Base-by-base conservation (phyloP, 2,329 filamentous ascomycete genomes). In the Pseudogymnoascus sp. region DNA sequence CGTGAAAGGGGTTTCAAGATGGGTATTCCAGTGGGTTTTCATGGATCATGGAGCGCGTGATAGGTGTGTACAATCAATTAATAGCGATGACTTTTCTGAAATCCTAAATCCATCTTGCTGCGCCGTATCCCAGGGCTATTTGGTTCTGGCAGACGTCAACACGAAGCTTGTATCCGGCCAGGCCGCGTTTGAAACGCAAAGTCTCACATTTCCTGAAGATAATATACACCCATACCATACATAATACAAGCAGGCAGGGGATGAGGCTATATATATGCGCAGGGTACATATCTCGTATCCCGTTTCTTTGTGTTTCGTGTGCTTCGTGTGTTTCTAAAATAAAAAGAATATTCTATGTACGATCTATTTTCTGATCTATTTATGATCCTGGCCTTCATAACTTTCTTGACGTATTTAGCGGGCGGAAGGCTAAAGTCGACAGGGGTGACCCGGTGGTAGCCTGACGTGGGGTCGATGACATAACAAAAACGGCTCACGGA, bases 321-420 rank as follows among this genome's bases (percentile, higher is more conserved):
- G 29, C 29, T 31, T 31, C 29, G 29, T 31, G 29, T 31, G 26
- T 12, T 57, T 29, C 45, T 51, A 57, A 57, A 57, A 34, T 34
- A 57, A 34, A 57, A 57, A 31, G 29, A 34, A 18, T 57, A 4
- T 57, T 57, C 29, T 57, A 57, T 57, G 34, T 29, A 51, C 12
- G 45, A 29, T 16, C 12, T 23, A 26, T n/a, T 26, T 16, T 29
- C 10, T 14, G 14, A 16, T 54, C 26, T 57, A 34, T 57, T 57
- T 34, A 18, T 11, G 26, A 57, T 14, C 26, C 34, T 34, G 51
- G 51, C 51, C 16, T 54, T 21, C 26, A 34, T 57, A 7, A 57
- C 51, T 34, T 57, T 57, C 47, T 57, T 57, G 51, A 57, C 51
- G 51, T 57, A 57, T 57, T 57, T 57, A 57, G 51, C 51, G 51